Evolutionary conservation across 1,284 basidiomycete genomes (phyloP), one percentile per base, ranked within the genome.

Genomic region (Irpex sp.): DNA sequence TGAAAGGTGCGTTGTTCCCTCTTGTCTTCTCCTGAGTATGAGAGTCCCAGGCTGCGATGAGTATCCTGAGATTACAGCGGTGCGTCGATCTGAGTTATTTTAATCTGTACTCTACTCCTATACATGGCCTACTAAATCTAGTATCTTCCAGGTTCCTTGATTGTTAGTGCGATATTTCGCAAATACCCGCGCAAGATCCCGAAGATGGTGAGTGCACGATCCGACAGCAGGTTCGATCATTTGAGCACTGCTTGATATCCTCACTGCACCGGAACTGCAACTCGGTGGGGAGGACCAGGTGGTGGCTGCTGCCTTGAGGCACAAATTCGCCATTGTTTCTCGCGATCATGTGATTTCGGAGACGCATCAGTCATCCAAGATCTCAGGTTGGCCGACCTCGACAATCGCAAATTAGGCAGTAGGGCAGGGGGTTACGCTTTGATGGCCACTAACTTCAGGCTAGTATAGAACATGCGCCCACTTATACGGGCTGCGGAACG

Each of bases 401-500:
- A 47, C 19, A 47, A 26, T 26, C 38, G 58, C 48, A 47, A 26
- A 34, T 26, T 36, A 49, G 57, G 59, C 7, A 40, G 17, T 34
- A 62, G 63, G 63, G 63, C 60, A 64, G 55, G 59, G 63, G 60
- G 63, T 17, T 58, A 59, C 15, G 51, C 21, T 21, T 48, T 55
- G 58, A 59, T 56, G 9, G 60, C 55, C 19, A 61, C 59, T 62
- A 62, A 40, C 9, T 57, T 60, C n/a, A 47, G 52, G 60, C 63
- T 56, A 60, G 57, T 58, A 47, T 49, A 17, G 54, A 13, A n/a
- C 34, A 8, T 57, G 19, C 58, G 57, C 17, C 57, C 34, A 40
- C 57, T 60, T 44, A 55, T 51, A 21, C 49, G 49, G 65, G 44
- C 64, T 65, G 66, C 64, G 64, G 64, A 65, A 61, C 61, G 40